phyloP scores from a whole-genome alignment of 2,329 filamentous ascomycete species.

The Fusarium brevicatenulatum region DNA sequence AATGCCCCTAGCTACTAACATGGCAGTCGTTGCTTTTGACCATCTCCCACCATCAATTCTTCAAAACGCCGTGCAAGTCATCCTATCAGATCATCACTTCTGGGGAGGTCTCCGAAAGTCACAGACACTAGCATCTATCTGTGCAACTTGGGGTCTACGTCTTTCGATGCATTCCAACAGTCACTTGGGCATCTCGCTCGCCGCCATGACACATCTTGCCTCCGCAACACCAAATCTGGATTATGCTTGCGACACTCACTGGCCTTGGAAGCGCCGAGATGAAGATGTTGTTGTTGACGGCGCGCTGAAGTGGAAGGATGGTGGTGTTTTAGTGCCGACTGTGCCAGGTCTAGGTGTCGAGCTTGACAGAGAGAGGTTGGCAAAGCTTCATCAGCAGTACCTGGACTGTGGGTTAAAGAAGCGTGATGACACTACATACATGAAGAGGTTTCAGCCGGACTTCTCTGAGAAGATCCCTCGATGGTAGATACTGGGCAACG shows the following conservation, averaged over 20 bases:
- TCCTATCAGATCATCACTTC: slow-evolving; percentile 56
- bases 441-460: slow-evolving; percentile 49
- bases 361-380: slow-evolving; percentile 50
- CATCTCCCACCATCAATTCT: slow-evolving; percentile 52
- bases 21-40: slow-evolving; percentile 55
- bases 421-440: slow-evolving; percentile 52
- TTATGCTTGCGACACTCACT: slow-evolving; percentile 57
- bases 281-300: slow-evolving; percentile 55
- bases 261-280: slow-evolving; percentile 56
- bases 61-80: slow-evolving; percentile 54
- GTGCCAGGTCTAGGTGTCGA: slow-evolving; percentile 51
- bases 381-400: slow-evolving; percentile 51
- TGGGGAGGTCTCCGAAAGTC: slow-evolving; percentile 56
- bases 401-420: slow-evolving; percentile 51
- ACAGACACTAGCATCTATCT: slow-evolving; percentile 52
- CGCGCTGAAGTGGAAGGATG: slow-evolving; percentile 50
- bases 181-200: slow-evolving; percentile 55
- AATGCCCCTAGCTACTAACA: slow-evolving; percentile 56
- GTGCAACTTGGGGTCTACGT: slow-evolving; percentile 52
- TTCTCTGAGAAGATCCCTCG: slow-evolving; percentile 49
- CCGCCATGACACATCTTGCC: slow-evolving; percentile 56
- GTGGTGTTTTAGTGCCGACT: slow-evolving; percentile 49
- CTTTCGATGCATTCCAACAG: slow-evolving; percentile 58
- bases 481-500: slow-evolving; percentile 37
- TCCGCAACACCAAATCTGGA: slow-evolving; percentile 54